phyloP scores from a whole-genome alignment of 163 green algal genomes.

The Prototheca cutis region DNA sequence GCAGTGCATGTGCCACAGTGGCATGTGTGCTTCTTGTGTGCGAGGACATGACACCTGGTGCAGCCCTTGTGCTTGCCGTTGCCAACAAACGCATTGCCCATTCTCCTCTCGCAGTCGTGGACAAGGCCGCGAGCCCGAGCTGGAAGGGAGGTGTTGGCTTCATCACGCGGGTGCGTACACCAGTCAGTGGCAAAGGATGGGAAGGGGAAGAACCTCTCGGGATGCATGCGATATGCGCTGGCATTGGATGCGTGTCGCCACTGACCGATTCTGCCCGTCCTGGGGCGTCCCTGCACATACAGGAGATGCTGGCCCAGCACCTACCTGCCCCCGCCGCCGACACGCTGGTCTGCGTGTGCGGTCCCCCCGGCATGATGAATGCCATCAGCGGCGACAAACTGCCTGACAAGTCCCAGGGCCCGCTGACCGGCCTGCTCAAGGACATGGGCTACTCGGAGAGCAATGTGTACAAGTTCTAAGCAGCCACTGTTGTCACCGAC shows the following conservation, averaged over 20 bases:
- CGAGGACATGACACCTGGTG: no score
- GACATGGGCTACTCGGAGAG: constrained; percentile 50
- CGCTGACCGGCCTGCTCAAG: constrained; percentile 47
- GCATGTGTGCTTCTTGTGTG: no score
- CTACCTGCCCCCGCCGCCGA: constrained; percentile 36
- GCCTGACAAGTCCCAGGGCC: constrained; percentile 39
- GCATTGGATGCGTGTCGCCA: no score
- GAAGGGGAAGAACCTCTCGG: no score
- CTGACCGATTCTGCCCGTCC: no score
- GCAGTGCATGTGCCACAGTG: no score
- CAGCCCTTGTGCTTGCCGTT: not conserved
- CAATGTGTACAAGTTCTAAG: constrained; percentile 30
- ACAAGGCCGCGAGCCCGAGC: constrained; percentile 21
- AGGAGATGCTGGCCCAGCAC: constrained; percentile 32
- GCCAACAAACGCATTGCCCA: not conserved
- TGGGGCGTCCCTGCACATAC: no score
- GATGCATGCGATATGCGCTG: no score
- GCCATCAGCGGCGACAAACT: constrained; percentile 47
- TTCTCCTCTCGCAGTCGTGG: constrained; percentile 17
- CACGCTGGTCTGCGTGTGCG: constrained; percentile 60
- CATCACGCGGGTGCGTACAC: constrained; percentile 36
- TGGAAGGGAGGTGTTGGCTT: constrained; percentile 52
- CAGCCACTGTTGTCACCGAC: no score
- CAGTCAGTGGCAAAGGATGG: no score
- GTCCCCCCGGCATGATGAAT: constrained; percentile 59